phyloP scores from a whole-genome alignment of 805 yeast genomes.

The Jamesozyma spencerorum region DNA sequence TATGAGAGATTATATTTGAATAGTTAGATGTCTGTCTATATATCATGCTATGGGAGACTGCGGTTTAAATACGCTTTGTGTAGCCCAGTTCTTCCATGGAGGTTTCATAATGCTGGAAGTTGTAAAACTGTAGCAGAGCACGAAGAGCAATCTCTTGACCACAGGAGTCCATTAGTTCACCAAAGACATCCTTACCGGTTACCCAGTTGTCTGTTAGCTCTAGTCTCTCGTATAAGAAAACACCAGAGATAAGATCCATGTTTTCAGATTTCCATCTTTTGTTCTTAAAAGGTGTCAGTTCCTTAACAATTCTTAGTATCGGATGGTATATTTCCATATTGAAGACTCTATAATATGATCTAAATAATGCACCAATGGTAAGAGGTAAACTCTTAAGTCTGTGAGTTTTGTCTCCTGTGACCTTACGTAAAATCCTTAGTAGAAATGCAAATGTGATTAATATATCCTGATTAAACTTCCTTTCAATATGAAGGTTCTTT shows the following conservation, averaged over 20 bases:
- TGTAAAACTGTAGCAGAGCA: conserved; percentile 69
- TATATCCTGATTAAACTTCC: conserved; percentile 4
- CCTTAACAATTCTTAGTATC: conserved; percentile 62
- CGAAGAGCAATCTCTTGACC: conserved; percentile 81
- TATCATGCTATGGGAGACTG: neutral
- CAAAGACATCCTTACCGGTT: conserved; percentile 68
- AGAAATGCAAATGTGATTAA: conserved; percentile 19
- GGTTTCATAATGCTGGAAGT: conserved; percentile 45
- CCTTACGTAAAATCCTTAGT: conserved; percentile 45
- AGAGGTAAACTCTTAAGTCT: conserved; percentile 35
- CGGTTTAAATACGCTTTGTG: conserved; percentile 1
- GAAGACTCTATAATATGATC: conserved; percentile 43
- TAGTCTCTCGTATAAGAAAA: conserved; percentile 65
- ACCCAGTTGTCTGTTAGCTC: conserved; percentile 81
- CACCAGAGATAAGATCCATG: conserved; percentile 87
- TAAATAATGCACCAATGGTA: conserved; percentile 26
- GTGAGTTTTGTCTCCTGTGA: conserved; percentile 62
- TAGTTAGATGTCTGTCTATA: neutral
- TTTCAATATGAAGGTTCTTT: neutral
- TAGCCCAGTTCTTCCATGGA: conserved; percentile 53
- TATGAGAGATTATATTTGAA: neutral
- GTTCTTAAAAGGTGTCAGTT: conserved; percentile 82
- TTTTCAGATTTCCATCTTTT: conserved; percentile 88
- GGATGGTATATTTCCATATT: conserved; percentile 58
- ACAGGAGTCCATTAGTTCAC: conserved; percentile 64